Conservation (phyloP, 2,329 filamentous ascomycete genomes). For the Paecilomyces sp. region DNA sequence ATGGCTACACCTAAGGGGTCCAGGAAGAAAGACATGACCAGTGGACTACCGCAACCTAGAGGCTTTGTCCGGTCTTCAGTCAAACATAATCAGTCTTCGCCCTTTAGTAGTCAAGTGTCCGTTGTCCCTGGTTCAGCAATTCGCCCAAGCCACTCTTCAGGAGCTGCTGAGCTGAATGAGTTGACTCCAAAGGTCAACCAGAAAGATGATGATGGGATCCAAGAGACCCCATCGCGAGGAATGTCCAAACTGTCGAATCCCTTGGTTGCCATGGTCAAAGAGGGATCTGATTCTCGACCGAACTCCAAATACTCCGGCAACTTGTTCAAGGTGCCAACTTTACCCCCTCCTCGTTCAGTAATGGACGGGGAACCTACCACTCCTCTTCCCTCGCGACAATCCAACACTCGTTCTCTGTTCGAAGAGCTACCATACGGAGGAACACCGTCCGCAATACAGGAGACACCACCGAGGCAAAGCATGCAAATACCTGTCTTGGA, state of each 20-base stretch:
- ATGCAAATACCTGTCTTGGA: background rate
- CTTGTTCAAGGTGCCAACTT: slow-evolving; percentile 8
- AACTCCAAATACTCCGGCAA: slow-evolving; percentile 4
- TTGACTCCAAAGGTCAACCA: background rate
- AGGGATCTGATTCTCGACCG: slow-evolving; percentile 6
- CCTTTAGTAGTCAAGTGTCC: slow-evolving; percentile 20
- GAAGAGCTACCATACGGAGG: background rate
- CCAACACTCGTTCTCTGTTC: background rate
- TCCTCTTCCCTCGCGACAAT: background rate
- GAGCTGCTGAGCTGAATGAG: background rate
- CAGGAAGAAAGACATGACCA: slow-evolving; percentile 24
- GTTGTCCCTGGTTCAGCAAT: slow-evolving; percentile 25
- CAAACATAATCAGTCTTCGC: slow-evolving; percentile 18
- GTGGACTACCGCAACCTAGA: slow-evolving; percentile 19
- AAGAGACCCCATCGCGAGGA: slow-evolving; percentile 36
- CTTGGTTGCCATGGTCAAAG: slow-evolving; percentile 3
- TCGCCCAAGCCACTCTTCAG: slow-evolving; percentile 11
- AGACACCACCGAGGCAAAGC: slow-evolving; percentile 8
- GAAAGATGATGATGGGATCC: slow-evolving; percentile 15
- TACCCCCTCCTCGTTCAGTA: slow-evolving; percentile 1
- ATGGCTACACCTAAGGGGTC: slow-evolving; percentile 40
- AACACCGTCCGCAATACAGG: slow-evolving; percentile 5
- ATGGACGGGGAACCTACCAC: background rate
- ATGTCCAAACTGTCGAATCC: slow-evolving; percentile 15
- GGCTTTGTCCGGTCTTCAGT: slow-evolving; percentile 21